Evolutionary conservation across 495 filamentous ascomycete species (phyloP).

Genomic region (Talaromyces borbonicus): DNA sequence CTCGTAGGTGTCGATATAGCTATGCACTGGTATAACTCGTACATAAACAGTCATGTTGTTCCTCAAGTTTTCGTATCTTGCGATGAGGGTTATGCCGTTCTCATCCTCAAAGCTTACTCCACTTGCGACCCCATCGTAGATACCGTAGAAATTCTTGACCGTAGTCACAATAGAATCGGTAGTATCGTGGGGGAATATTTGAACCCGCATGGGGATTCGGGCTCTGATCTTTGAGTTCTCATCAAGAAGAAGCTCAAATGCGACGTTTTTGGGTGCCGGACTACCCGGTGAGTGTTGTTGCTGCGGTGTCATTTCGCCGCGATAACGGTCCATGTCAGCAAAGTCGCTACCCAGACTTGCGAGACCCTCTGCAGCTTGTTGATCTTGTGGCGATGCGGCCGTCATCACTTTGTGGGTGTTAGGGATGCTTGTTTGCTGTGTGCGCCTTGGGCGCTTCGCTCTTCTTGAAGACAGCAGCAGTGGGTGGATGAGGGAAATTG

Average conservation of each 20-base stretch:
- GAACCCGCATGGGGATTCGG: conserved; percentile 80
- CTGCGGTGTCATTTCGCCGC: conserved; percentile 21
- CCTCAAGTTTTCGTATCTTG: conserved; percentile 85
- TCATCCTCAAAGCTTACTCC: conserved; percentile 89
- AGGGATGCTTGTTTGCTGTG: neutral
- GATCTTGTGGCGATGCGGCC: neutral
- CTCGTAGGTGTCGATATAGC: conserved; percentile 25
- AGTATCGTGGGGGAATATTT: conserved; percentile 85
- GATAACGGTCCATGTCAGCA: conserved; percentile 8
- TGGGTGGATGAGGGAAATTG: neutral
- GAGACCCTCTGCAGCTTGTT: conserved; percentile 9
- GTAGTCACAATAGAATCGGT: conserved; percentile 94
- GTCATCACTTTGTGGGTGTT: conserved; percentile 6
- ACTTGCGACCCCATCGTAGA: conserved; percentile 65
- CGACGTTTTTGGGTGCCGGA: conserved; percentile 63
- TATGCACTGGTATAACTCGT: conserved; percentile 60
- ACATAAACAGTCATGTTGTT: conserved; percentile 88
- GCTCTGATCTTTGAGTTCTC: conserved; percentile 63
- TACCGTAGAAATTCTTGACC: conserved; percentile 94
- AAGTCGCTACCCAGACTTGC: conserved; percentile 6
- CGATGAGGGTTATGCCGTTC: conserved; percentile 77
- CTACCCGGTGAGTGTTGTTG: conserved; percentile 37
- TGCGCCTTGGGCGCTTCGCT: conserved; percentile 7
- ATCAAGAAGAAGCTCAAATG: conserved; percentile 75
- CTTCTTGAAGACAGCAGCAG: neutral